Evolutionary conservation across 129 eudicot genomes (phyloP), one percentile per base, ranked within the genome.

Genomic region (Flaveria linearis): DNA sequence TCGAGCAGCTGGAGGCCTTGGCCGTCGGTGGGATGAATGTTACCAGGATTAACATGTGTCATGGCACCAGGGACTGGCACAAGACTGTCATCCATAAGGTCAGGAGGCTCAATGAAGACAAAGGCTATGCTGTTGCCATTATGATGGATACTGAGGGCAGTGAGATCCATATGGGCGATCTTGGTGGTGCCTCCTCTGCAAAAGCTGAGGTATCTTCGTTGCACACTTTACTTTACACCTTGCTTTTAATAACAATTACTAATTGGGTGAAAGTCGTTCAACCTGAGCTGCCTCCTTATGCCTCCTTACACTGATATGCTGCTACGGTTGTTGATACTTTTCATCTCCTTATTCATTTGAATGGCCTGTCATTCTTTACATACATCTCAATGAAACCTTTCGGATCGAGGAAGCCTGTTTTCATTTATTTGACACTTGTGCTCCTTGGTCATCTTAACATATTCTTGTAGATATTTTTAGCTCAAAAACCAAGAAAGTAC

Each of bases 131-230:
- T 11, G 96, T 93, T 45, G 98, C 98, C 22, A 82, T 93, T 67
- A 90, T 93, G 96, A 88, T 93, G 98, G 98, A 93, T 78, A 93
- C 98, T 10, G 93, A 93, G 75, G 97, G 98, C 13, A 90, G 98
- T 78, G 98, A 93, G 91, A 90, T 93, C 79, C 98, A 93, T 76
- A 90, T 93, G 98, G 98, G 97, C 17, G 98, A 93, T 79, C 97
- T 93, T 51, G 96, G 93, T 71, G 96, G 94, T 49, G 84, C 95
- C 46, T 72, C 89, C 0, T 93, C 97, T 5, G 91, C 85, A 0
- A 90, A 87, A 84, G 96, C 98, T 51, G 98, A 93, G 98, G 98
- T 93, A 1, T 53, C 15, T 10, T 9, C 15, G 2, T 47, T 9
- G 1, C 10, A 25, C 1, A 25, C 26, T 25, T 0, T 0, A 25